phyloP scores from a whole-genome alignment of 176 grass and related monocot species.

The Puya raimondii region DNA sequence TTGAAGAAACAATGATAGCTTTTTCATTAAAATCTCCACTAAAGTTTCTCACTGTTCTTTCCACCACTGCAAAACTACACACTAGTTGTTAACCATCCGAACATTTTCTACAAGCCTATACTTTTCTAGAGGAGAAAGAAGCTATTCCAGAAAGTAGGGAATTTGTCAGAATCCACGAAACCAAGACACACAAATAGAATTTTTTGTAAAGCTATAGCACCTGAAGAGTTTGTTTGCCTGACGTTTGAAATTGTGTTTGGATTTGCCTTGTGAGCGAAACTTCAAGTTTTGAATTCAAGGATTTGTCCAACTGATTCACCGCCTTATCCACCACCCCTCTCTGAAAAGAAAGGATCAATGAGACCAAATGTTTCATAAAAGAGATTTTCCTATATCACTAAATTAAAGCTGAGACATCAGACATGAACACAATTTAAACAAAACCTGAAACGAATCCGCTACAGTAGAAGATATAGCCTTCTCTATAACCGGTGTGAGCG shows the following conservation, averaged over 20 bases:
- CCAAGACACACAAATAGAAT: neutral
- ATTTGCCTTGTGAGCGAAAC: constrained; percentile 61
- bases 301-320: constrained; percentile 84
- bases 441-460: constrained; percentile 89
- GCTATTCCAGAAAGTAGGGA: neutral
- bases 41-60: no score
- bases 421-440: constrained; percentile 29
- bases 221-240: constrained; percentile 69
- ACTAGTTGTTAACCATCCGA: no score
- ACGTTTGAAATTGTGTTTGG: constrained; percentile 80
- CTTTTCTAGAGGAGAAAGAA: no score
- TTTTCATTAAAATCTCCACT: no score
- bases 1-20: neutral
- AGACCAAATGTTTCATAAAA: neutral
- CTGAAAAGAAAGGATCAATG: constrained; percentile 28
- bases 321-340: constrained; percentile 76
- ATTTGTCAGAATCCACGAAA: neutral
- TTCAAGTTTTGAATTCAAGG: constrained; percentile 71
- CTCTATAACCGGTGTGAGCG: constrained; percentile 57
- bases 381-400: neutral
- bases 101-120: no score
- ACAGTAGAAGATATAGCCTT: constrained; percentile 65
- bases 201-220: constrained; percentile 14
- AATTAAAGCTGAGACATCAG: constrained; percentile 5
- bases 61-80: no score